Conservation (phyloP, 148 eudicot genomes). For the Chenopodium quinoa region DNA sequence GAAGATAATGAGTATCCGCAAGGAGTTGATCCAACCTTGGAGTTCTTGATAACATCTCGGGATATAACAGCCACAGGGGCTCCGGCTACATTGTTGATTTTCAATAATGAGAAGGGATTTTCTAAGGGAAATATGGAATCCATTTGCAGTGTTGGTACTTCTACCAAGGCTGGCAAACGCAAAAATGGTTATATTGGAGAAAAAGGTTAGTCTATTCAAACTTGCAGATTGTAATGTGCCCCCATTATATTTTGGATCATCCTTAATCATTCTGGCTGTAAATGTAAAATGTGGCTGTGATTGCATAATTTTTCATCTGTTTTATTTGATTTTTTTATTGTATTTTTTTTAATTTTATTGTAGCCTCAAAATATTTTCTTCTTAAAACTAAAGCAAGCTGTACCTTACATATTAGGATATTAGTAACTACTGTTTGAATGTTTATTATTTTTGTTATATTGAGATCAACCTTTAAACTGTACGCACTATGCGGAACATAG, state of each 20-base stretch:
- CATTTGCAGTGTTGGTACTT: slow-evolving; percentile 61
- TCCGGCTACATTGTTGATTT: slow-evolving; percentile 55
- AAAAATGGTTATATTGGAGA: slow-evolving; percentile 68
- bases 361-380: neutral
- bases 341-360: too few species aligned
- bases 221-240: neutral
- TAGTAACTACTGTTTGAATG: too few species aligned
- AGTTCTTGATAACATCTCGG: slow-evolving; percentile 56
- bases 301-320: too few species aligned
- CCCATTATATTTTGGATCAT: neutral
- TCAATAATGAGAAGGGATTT: slow-evolving; percentile 70
- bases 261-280: neutral
- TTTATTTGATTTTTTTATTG: neutral
- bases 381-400: neutral
- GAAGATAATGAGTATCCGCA: slow-evolving; percentile 67
- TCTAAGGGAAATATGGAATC: slow-evolving; percentile 55
- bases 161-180: slow-evolving; percentile 69
- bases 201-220: slow-evolving; percentile 42
- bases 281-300: neutral
- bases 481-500: too few species aligned
- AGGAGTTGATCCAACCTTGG: slow-evolving; percentile 61
- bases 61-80: slow-evolving; percentile 68
- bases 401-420: too few species aligned
- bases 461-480: too few species aligned
- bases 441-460: too few species aligned